Conservation (phyloP, 768 basidiomycete species). For the Panellus pusillus region DNA sequence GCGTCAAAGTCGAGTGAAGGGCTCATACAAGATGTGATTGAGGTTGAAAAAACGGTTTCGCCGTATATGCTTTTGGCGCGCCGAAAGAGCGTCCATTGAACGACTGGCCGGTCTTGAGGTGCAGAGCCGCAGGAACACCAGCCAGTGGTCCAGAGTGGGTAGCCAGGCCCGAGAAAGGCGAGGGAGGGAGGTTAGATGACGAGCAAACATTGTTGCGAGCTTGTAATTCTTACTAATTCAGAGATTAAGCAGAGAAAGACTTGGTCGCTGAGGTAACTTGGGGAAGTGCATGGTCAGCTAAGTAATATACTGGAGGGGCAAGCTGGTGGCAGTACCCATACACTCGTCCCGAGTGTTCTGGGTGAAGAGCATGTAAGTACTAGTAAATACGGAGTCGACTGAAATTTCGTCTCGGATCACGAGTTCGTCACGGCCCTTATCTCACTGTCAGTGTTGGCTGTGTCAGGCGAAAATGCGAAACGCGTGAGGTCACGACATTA, state of each 20-base stretch:
- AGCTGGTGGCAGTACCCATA: no score
- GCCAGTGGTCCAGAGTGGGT: slow-evolving; percentile 56
- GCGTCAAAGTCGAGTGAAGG: neutral
- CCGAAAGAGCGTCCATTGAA: slow-evolving; percentile 92
- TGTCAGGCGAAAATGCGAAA: no score
- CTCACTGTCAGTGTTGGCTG: no score
- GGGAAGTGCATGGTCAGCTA: slow-evolving; percentile 28
- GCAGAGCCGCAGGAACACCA: slow-evolving; percentile 75
- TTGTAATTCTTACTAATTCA: slow-evolving; percentile 32
- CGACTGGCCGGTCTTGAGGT: slow-evolving; percentile 92
- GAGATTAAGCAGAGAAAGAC: slow-evolving; percentile 66
- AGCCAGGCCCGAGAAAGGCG: slow-evolving; percentile 60
- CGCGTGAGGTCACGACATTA: no score
- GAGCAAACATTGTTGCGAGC: slow-evolving; percentile 52
- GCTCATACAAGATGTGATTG: slow-evolving; percentile 91
- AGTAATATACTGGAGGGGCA: neutral
- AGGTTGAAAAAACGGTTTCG: slow-evolving; percentile 98
- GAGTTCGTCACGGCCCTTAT: no score
- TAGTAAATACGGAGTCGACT: no score
- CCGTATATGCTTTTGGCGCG: slow-evolving; percentile 82
- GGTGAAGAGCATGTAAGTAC: slow-evolving; percentile 84
- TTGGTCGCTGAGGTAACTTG: slow-evolving; percentile 87
- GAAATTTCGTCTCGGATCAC: no score
- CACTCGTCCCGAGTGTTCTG: slow-evolving; percentile 90
- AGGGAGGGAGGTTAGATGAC: slow-evolving; percentile 50